Evolutionary conservation across 1,139 yeast species (phyloP), one percentile per base, ranked within the genome.

Genomic region (Suhomyces maxii): DNA sequence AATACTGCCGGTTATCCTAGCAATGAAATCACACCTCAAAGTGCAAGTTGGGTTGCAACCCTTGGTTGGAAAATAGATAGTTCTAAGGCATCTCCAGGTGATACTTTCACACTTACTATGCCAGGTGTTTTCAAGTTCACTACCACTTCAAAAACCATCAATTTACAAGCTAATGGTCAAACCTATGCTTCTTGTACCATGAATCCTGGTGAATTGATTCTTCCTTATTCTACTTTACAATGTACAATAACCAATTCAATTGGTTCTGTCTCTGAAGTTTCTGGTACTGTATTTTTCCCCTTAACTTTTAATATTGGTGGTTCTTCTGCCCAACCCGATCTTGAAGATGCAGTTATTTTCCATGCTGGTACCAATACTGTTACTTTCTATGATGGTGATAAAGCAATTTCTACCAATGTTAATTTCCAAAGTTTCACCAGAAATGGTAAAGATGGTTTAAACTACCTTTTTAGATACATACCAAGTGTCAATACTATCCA

Each of bases 41-140:
- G 23, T 18, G 23, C 23, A 18, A 18, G 23, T 18, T 18, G 23
- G 23, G 23, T 45, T 11, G 65, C 63, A 2, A 50, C 55, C 0
- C 44, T 68, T n/a, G 45, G 49, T 3, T 69, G 73, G 73, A 33
- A 41, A 1, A 52, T 69, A 8, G 41, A 47, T 10, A 64, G 63
- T n/a, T 26, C 56, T 6, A 44, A 52, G 1, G 56, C 60, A 3
- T 33, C 44, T 2, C 47, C 69, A 0, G 71, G 71, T 12, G 73
- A 69, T 48, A 67, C 72, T 7, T 68, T 69, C 53, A 54, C 63
- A 1, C 61, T 69, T 41, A 45, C 44, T 14, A 50, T 69, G 53
- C 71, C 71, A 5, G 59, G 68, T 54, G 72, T 64, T 3, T 68
- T 57, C 49, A 65, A 64, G 45, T 65, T 67, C 42, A 63, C 69